These are phyloP conservation scores for Pestalotiopsis sp. DNA, from an alignment of 2,329 filamentous ascomycete species.

Conservation along the genomic window DNA sequence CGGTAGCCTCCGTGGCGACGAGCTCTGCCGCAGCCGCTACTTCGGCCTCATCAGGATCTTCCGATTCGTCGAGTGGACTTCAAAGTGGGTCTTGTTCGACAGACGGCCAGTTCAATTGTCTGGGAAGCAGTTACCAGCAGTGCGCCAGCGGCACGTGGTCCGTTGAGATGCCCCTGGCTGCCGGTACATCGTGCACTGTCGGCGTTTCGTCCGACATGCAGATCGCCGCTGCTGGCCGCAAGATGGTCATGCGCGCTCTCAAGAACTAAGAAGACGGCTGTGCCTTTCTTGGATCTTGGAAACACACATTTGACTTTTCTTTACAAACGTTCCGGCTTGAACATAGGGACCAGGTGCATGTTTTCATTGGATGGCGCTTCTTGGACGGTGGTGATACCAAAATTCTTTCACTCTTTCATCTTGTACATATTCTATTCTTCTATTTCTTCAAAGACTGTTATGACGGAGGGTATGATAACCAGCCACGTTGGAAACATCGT, in stretches of 20 bases:
- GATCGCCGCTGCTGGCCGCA: neutral
- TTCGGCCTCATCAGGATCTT: slow-evolving; percentile 16
- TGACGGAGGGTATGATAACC: neutral
- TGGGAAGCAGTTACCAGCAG: slow-evolving; percentile 60
- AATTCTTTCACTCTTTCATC: slow-evolving; percentile 1
- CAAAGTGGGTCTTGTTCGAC: too few relatives aligned
- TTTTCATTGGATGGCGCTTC: neutral
- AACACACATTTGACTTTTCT: neutral
- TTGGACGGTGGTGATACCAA: neutral
- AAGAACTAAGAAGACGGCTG: neutral
- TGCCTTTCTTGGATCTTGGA: neutral
- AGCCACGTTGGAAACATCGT: neutral
- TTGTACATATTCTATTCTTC: slow-evolving; percentile 4
- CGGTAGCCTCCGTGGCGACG: slow-evolving; percentile 22
- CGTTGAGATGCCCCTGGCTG: slow-evolving; percentile 40
- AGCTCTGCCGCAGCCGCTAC: slow-evolving; percentile 25
- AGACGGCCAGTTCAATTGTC: too few relatives aligned
- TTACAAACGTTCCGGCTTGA: neutral
- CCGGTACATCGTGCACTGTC: slow-evolving; percentile 46
- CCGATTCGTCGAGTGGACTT: too few relatives aligned
- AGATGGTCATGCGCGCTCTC: neutral
- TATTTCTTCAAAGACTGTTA: neutral
- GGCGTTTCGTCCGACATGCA: slow-evolving; percentile 45
- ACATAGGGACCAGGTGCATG: neutral
- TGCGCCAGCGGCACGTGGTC: slow-evolving; percentile 59